Evolutionary conservation across 495 filamentous ascomycete genomes (phyloP).

Genomic region (Neurospora intermedia): DNA sequence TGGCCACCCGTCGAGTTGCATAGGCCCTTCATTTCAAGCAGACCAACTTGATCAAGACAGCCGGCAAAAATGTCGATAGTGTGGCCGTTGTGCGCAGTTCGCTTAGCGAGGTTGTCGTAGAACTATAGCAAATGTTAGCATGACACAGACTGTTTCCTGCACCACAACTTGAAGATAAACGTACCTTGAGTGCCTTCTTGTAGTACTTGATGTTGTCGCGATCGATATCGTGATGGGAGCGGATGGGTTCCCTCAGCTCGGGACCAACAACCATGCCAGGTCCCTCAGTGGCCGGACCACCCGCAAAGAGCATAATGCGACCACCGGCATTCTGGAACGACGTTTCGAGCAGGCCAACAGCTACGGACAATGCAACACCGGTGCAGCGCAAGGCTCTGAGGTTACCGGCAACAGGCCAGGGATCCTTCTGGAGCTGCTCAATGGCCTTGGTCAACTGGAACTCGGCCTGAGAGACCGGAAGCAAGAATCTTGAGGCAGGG

Average conservation of each 20-base stretch:
- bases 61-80: conserved; percentile 97
- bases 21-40: conserved; percentile 98
- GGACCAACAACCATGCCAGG: conserved; percentile 95
- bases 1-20: conserved; percentile 94
- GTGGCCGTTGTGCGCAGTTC: conserved; percentile 92
- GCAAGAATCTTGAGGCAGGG: conserved; percentile 78
- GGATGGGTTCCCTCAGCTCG: conserved; percentile 93
- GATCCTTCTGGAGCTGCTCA: conserved; percentile 94
- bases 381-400: conserved; percentile 88
- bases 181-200: conserved; percentile 95
- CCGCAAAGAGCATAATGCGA: conserved; percentile 94
- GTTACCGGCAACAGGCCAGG: conserved; percentile 95
- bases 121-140: conserved; percentile 51
- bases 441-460: conserved; percentile 96
- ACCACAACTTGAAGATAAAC: neutral
- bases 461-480: conserved; percentile 93
- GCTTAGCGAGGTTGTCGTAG: conserved; percentile 93
- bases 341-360: conserved; percentile 82
- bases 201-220: conserved; percentile 99
- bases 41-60: conserved; percentile 94
- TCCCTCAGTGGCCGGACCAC: conserved; percentile 90
- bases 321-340: conserved; percentile 93
- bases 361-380: conserved; percentile 90
- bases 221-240: conserved; percentile 98
- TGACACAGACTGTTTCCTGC: neutral